Evolutionary conservation across 768 basidiomycete species (phyloP), one percentile per base, ranked within the genome.

Genomic region (Kwoniella dejecticola): DNA sequence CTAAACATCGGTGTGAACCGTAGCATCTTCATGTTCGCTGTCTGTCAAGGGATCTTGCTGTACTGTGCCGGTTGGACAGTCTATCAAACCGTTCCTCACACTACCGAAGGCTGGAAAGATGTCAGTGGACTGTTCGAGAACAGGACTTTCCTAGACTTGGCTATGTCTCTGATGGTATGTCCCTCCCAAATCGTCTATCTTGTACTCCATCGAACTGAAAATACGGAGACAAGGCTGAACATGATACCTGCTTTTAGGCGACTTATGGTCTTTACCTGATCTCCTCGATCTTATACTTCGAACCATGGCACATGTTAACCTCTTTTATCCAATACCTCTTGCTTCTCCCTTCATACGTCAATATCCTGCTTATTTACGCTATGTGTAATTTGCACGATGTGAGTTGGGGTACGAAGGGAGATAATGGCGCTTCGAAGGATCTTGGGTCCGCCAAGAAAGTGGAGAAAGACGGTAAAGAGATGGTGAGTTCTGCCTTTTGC

Each of bases 1-100:
- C n/a, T n/a, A n/a, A n/a, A n/a, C n/a, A n/a, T n/a, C n/a, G n/a
- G n/a, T n/a, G n/a, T n/a, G n/a, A n/a, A 52, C 45, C 46, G 30
- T 33, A 67, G 69, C 55, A 77, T 77, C 27, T 47, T 75, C 41
- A 59, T 73, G 62, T 74, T 75, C 29, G 69, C 60, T 33, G 55
- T 71, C 42, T 72, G 71, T 31, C 66, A 69, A 50, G 62, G 71
- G 64, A 89, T 91, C 72, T 87, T 89, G 5, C 82, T 89, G 42
- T 93, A 89, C 87, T 93, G 90, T 81, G 91, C 90, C 6, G 91
- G 83, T n/a, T 94, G 84, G 77, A 93, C 90, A 0, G 89, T 94
- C 55, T 95, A 90, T 70, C 84, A 90, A 23, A 86, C 89, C 12
- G 87, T 92, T 33, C 88, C 89, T 1, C 86, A 91, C 70, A 84